Conservation (phyloP, 441 rosid genomes). For the Populus tomentosa region DNA sequence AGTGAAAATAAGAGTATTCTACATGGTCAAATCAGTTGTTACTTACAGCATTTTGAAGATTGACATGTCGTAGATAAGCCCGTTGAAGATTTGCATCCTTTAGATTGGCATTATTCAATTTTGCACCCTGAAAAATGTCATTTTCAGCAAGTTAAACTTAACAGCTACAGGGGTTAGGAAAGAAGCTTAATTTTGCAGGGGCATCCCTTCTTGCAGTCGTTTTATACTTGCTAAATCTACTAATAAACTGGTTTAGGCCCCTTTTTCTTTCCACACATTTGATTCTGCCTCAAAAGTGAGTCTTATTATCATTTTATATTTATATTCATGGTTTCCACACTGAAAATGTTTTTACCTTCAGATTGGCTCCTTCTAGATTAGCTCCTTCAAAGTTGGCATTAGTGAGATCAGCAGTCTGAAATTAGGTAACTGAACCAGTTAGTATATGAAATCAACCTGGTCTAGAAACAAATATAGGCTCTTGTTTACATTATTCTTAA, state of each 20-base stretch:
- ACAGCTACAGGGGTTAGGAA: background rate
- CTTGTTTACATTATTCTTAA: background rate
- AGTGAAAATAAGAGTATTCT: too few species aligned
- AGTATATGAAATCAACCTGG: background rate
- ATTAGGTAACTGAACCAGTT: slow-evolving; percentile 4
- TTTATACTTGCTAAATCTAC: background rate
- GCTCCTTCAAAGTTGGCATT: slow-evolving; percentile 95
- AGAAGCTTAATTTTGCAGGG: background rate
- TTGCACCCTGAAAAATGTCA: slow-evolving; percentile 62
- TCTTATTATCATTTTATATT: too few species aligned
- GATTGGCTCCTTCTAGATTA: slow-evolving; percentile 89
- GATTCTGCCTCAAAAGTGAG: background rate
- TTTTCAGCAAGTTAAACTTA: slow-evolving; percentile 1
- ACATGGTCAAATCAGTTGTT: background rate
- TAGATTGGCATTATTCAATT: slow-evolving; percentile 72
- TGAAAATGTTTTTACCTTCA: slow-evolving; percentile 50
- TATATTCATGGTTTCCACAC: background rate
- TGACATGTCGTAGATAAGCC: slow-evolving; percentile 77
- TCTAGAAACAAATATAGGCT: background rate
- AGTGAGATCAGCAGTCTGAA: slow-evolving; percentile 84
- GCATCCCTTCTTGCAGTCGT: background rate
- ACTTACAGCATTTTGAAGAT: slow-evolving; percentile 81
- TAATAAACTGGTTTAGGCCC: background rate
- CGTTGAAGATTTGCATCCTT: slow-evolving; percentile 90
- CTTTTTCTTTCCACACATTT: background rate